Conservation (phyloP, 352 stramenopile genomes). For the Phytophthora vignae region DNA sequence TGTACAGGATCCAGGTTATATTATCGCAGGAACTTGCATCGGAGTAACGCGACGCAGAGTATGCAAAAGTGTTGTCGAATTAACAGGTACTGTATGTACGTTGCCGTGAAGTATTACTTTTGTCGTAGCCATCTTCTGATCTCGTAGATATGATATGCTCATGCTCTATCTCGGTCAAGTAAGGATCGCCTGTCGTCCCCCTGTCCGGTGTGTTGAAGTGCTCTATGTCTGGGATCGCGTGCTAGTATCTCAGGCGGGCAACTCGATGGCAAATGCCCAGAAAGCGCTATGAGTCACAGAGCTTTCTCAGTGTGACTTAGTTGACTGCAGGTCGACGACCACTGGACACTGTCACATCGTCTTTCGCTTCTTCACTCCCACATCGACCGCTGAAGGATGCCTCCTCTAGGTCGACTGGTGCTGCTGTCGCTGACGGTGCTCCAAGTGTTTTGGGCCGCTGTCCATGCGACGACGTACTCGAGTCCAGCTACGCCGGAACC, state of each 20-base stretch:
- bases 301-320: too few species aligned
- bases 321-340: not conserved
- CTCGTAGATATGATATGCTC: not conserved
- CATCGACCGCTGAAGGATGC: not conserved
- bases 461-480: not conserved
- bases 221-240: not conserved
- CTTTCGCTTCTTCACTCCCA: not conserved
- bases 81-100: not conserved
- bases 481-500: not conserved
- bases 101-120: not conserved
- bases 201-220: not conserved
- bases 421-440: not conserved
- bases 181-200: too few species aligned
- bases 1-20: constrained; percentile 9
- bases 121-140: not conserved
- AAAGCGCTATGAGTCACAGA: not conserved
- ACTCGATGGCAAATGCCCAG: not conserved
- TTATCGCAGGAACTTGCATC: not conserved
- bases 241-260: not conserved
- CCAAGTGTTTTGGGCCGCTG: not conserved
- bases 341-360: not conserved
- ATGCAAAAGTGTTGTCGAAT: not conserved
- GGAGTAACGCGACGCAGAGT: not conserved
- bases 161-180: not conserved
- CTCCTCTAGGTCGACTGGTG: not conserved